Evolutionary conservation across 768 basidiomycete genomes (phyloP).

Genomic region (Boletus pseudopeckii): DNA sequence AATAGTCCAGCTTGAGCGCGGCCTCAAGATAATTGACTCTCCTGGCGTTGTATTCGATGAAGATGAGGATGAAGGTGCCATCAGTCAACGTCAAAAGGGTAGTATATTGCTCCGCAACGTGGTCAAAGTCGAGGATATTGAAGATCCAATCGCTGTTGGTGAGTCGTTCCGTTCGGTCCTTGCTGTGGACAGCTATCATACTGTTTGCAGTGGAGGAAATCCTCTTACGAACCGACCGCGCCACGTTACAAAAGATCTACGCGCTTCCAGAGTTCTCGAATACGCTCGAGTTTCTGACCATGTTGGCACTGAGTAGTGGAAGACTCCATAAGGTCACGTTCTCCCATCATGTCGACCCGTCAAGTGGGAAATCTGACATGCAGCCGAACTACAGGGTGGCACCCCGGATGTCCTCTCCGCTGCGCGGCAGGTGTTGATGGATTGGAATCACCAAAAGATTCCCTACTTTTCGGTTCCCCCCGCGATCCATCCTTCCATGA

Average conservation of each 20-base stretch:
- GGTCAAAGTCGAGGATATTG: conserved; percentile 84
- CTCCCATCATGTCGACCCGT: not conserved
- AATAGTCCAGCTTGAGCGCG: conserved; percentile 88
- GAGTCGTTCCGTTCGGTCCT: conserved; percentile 23
- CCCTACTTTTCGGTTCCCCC: conserved; percentile 86
- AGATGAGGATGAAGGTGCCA: conserved; percentile 49
- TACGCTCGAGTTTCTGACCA: conserved; percentile 83
- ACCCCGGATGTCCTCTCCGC: conserved; percentile 83
- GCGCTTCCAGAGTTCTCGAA: conserved; percentile 71
- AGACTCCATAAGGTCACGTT: conserved; percentile 70
- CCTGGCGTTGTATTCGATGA: conserved; percentile 98
- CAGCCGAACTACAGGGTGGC: conserved; percentile 57
- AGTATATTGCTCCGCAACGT: conserved; percentile 84
- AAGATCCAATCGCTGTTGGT: conserved; percentile 90
- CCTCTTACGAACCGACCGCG: conserved; percentile 61
- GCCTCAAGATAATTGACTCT: conserved; percentile 89
- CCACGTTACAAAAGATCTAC: conserved; percentile 81
- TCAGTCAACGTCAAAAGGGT: conserved; percentile 43
- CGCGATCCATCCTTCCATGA: conserved; percentile 67
- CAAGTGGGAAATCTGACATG: not conserved
- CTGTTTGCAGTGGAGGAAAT: conserved; percentile 76
- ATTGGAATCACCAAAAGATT: conserved; percentile 98
- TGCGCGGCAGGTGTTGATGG: conserved; percentile 76
- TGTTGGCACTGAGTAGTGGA: conserved; percentile 81
- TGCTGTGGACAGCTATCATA: no score